These are phyloP conservation scores for Fabrea salina DNA, from an alignment of 169 alveolate species.

Conservation along the genomic window DNA sequence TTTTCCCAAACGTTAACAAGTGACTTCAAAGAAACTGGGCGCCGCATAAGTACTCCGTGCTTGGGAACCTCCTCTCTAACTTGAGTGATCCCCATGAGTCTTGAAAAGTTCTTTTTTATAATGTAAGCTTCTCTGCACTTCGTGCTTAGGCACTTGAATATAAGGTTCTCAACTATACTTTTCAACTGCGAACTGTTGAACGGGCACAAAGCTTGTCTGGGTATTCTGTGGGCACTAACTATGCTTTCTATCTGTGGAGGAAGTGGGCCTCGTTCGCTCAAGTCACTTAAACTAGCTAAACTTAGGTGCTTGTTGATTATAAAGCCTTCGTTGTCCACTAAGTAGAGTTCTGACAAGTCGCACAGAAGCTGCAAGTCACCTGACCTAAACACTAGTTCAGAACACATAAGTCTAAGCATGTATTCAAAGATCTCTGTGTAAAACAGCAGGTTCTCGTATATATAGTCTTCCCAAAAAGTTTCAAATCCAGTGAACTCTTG, in stretches of 20 bases:
- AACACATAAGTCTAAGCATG: neutral
- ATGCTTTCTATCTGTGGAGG: neutral
- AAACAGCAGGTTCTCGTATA: neutral
- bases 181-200: neutral
- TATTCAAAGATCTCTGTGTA: slow-evolving; percentile 8
- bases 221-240: neutral
- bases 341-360: neutral
- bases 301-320: neutral
- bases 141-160: neutral
- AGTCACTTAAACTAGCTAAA: neutral
- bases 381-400: neutral
- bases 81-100: neutral
- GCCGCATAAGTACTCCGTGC: neutral
- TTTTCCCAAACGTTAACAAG: slow-evolving; percentile 4
- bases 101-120: neutral
- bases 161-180: neutral
- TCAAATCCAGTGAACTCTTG: neutral
- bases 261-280: neutral
- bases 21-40: neutral
- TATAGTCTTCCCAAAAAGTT: slow-evolving; percentile 18
- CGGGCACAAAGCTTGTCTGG: neutral
- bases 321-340: neutral
- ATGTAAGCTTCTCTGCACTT: neutral
- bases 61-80: neutral
- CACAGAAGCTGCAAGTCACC: neutral